Evolutionary conservation across 306 rosid species (phyloP).

Genomic region (Vigna angularis): DNA sequence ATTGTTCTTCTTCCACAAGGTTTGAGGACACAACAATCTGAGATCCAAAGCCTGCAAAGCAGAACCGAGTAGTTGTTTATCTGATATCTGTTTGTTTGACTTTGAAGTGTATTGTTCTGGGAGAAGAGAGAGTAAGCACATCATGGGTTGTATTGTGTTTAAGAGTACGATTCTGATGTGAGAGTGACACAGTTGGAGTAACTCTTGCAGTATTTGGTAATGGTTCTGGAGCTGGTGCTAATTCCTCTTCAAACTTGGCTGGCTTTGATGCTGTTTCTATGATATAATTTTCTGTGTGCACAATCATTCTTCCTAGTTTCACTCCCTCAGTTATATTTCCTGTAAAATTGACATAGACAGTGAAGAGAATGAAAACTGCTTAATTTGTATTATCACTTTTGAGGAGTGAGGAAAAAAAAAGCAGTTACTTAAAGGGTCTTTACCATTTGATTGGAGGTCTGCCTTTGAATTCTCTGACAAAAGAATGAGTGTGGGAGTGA

Average conservation of each 20-base stretch:
- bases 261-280: conserved; percentile 30
- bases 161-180: conserved; percentile 42
- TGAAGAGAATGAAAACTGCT: not conserved
- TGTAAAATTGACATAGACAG: conserved; percentile 44
- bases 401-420: not conserved
- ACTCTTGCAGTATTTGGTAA: not conserved
- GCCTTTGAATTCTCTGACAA: conserved; percentile 73
- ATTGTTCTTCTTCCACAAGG: conserved; percentile 34
- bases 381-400: not conserved
- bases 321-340: conserved; percentile 52
- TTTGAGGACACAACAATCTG: not conserved
- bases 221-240: conserved; percentile 45
- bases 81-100: conserved; percentile 34
- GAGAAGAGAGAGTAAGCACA: conserved; percentile 10
- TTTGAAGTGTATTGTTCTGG: conserved; percentile 27
- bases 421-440: not conserved
- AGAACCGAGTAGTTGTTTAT: not conserved
- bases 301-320: conserved; percentile 61
- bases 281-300: conserved; percentile 38
- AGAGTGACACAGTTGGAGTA: conserved; percentile 39
- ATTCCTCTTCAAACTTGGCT: conserved; percentile 41
- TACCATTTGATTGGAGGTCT: conserved; percentile 47
- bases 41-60: conserved; percentile 24
- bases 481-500: conserved; percentile 78
- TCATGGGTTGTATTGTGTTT: conserved; percentile 41